Conservation (phyloP, 1,139 yeast genomes). For the Suhomyces bribrorum region DNA sequence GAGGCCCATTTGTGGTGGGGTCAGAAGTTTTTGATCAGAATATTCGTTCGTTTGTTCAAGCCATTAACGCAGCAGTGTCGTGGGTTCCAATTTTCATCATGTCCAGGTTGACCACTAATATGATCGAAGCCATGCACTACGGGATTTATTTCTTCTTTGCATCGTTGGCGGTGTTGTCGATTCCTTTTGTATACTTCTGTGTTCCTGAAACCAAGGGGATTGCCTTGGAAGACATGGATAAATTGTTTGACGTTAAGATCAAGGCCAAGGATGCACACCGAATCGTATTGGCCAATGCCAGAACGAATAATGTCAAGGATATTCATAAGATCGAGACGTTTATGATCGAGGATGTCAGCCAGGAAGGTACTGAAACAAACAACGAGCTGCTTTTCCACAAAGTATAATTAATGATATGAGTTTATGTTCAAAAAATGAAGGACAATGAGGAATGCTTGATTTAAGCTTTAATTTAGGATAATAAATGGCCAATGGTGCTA, state of each 20-base stretch:
- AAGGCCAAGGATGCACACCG: slow-evolving; percentile 18
- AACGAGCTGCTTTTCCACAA: neutral
- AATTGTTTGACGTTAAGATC: slow-evolving; percentile 28
- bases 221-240: slow-evolving; percentile 49
- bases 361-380: neutral
- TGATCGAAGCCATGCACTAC: slow-evolving; percentile 41
- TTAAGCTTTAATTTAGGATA: too few species aligned
- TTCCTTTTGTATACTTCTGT: slow-evolving; percentile 39
- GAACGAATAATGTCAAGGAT: slow-evolving; percentile 8
- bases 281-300: slow-evolving; percentile 14
- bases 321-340: slow-evolving; percentile 4
- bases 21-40: slow-evolving; percentile 46
- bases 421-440: too few species aligned
- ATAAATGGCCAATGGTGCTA: too few species aligned
- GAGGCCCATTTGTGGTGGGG: slow-evolving; percentile 48
- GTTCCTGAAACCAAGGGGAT: slow-evolving; percentile 46
- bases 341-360: slow-evolving; percentile 3
- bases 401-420: too few species aligned
- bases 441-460: too few species aligned
- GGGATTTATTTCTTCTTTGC: slow-evolving; percentile 48
- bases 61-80: slow-evolving; percentile 44
- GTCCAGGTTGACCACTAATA: slow-evolving; percentile 43
- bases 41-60: slow-evolving; percentile 45
- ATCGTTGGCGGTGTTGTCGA: slow-evolving; percentile 29
- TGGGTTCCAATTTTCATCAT: slow-evolving; percentile 48